A percentile compares a stretch with the other conserved stretches of the same genome.
phyloP scores from a whole-genome alignment of 192 early-diverging fungal genomes.

The Gamsiella multidivaricata region DNA sequence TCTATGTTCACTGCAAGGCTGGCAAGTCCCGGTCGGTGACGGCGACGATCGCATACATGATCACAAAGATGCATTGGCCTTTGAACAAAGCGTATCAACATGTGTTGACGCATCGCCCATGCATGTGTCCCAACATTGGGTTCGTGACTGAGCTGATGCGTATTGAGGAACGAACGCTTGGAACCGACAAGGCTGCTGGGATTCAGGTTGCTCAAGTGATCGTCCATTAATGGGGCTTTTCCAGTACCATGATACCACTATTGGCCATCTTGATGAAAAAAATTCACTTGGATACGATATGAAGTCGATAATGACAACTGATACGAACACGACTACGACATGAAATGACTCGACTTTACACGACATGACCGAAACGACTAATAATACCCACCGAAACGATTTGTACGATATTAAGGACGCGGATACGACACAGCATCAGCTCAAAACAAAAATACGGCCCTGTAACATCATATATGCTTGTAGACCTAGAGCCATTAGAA shows the following conservation, averaged over 20 bases:
- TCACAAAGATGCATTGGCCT: conserved; percentile 68
- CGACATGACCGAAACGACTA: too few species aligned
- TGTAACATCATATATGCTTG: too few species aligned
- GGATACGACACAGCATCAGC: too few species aligned
- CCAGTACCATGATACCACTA: neutral
- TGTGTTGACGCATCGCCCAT: conserved; percentile 69
- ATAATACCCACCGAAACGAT: too few species aligned
- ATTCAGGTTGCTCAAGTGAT: neutral
- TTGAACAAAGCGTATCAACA: conserved; percentile 74
- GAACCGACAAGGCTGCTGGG: conserved; percentile 28
- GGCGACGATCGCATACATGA: conserved; percentile 76
- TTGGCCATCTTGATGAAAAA: neutral
- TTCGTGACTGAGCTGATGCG: conserved; percentile 78
- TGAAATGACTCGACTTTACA: too few species aligned
- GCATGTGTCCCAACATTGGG: conserved; percentile 81
- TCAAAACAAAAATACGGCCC: too few species aligned
- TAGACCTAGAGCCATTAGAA: too few species aligned
- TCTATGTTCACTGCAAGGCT: conserved; percentile 85
- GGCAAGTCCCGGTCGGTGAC: conserved; percentile 82
- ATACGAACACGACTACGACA: too few species aligned
- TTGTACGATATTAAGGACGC: too few species aligned
- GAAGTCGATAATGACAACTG: too few species aligned
- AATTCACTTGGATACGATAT: too few species aligned
- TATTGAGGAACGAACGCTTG: conserved; percentile 71
- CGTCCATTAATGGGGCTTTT: too few species aligned